A percentile compares a stretch with the other conserved stretches of the same genome.
phyloP scores from a whole-genome alignment of 148 eudicot genomes.

The Vaccinium myrtillus region DNA sequence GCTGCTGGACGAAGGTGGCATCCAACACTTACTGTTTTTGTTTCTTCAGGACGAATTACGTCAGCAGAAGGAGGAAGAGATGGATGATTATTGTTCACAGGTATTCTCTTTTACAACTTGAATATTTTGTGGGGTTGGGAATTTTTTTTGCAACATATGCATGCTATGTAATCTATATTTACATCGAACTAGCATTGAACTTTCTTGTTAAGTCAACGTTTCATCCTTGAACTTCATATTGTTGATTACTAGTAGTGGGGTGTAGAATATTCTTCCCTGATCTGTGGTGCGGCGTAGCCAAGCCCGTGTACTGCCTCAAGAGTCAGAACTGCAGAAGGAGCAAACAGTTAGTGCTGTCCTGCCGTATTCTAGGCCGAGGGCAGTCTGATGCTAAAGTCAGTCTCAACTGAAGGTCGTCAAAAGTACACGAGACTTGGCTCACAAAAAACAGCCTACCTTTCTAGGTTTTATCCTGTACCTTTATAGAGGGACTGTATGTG shows the following conservation, averaged over 20 bases:
- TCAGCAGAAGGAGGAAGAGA: conserved; percentile 89
- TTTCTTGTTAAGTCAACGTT: neutral
- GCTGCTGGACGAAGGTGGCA: neutral
- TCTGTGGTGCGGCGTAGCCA: neutral
- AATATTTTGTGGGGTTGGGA: neutral
- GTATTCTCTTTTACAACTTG: conserved; percentile 27
- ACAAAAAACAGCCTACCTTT: neutral
- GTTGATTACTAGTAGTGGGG: neutral
- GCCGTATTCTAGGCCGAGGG: neutral
- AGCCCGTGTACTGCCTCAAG: neutral
- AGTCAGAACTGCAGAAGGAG: neutral
- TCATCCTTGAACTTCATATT: neutral
- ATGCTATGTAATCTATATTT: neutral
- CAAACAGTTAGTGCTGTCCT: neutral
- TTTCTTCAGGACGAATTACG: conserved; percentile 86
- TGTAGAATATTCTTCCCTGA: neutral
- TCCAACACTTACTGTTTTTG: neutral
- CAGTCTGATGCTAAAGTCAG: neutral
- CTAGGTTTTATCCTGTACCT: neutral
- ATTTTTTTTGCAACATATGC: neutral
- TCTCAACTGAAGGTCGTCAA: neutral
- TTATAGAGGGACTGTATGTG: neutral
- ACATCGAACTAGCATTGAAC: neutral
- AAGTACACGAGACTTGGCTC: neutral
- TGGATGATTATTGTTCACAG: conserved; percentile 97